phyloP scores from a whole-genome alignment of 495 filamentous ascomycete genomes.

The Trichoderma erinaceum region DNA sequence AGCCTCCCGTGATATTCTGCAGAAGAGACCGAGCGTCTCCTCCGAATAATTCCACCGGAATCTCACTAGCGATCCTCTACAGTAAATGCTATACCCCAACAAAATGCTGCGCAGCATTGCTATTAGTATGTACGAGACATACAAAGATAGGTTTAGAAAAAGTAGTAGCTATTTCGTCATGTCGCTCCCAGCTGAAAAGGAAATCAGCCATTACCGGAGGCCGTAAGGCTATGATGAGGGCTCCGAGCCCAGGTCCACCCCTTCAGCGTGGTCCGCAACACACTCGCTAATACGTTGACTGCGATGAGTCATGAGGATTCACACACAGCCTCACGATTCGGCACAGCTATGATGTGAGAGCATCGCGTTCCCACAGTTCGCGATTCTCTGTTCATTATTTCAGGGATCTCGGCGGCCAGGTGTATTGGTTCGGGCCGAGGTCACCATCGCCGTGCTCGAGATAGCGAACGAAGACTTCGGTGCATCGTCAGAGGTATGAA shows the following conservation, averaged over 20 bases:
- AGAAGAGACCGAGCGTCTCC: too few relatives aligned
- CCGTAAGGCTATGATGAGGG: conserved; percentile 10
- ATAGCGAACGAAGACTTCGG: conserved; percentile 18
- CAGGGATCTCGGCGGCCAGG: conserved; percentile 19
- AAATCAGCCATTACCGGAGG: conserved; percentile 16
- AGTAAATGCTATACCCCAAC: too few relatives aligned
- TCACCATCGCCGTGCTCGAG: conserved; percentile 19
- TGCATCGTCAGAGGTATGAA: conserved; percentile 16
- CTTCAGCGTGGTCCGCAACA: conserved; percentile 1
- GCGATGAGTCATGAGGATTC: neutral
- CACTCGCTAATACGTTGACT: conserved; percentile 3
- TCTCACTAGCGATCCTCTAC: too few relatives aligned
- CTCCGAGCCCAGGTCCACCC: conserved; percentile 10
- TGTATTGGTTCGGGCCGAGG: conserved; percentile 10
- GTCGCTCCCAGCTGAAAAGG: conserved; percentile 8
- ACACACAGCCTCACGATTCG: conserved; percentile 16
- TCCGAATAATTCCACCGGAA: too few relatives aligned
- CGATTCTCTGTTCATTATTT: conserved; percentile 15
- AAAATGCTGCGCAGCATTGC: too few relatives aligned
- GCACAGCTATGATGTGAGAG: conserved; percentile 19
- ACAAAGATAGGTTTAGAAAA: too few relatives aligned
- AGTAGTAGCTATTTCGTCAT: too few relatives aligned
- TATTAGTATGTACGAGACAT: too few relatives aligned
- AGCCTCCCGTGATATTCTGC: too few relatives aligned
- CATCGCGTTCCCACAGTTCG: conserved; percentile 15